Percentiles rank a stretch among this genome's conserved stretches.
Conservation (phyloP, 352 stramenopile species). For the Phytophthora pinifolia region DNA sequence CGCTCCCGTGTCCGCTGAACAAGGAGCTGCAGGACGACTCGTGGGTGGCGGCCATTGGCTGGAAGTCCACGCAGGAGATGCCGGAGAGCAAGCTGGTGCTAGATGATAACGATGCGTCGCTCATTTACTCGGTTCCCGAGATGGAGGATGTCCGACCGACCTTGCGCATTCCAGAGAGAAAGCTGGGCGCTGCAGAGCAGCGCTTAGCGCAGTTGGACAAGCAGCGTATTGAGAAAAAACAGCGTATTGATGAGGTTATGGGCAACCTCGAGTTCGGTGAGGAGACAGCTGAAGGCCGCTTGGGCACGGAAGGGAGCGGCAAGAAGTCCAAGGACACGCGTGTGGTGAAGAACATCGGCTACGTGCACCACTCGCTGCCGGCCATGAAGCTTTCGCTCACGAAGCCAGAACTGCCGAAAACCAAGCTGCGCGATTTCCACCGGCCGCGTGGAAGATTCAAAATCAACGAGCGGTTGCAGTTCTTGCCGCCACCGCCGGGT, state of each 20-base stretch:
- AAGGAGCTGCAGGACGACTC: constrained; percentile 66
- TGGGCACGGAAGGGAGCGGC: constrained; percentile 64
- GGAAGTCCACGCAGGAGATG: constrained; percentile 82
- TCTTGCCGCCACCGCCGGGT: constrained; percentile 47
- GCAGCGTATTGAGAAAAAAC: constrained; percentile 72
- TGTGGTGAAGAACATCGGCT: constrained; percentile 84
- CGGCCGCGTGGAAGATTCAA: constrained; percentile 84
- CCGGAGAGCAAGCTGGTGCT: constrained; percentile 78
- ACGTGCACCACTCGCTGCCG: constrained; percentile 84
- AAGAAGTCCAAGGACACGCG: constrained; percentile 86
- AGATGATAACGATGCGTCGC: constrained; percentile 78
- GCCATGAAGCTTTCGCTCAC: constrained; percentile 87
- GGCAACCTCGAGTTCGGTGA: constrained; percentile 78
- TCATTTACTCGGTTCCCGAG: constrained; percentile 76
- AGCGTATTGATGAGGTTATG: constrained; percentile 84
- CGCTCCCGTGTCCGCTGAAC: constrained; percentile 57
- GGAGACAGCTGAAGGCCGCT: constrained; percentile 61
- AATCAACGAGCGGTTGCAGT: constrained; percentile 75
- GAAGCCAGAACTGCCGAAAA: constrained; percentile 81
- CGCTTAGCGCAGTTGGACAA: constrained; percentile 72
- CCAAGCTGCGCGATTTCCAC: constrained; percentile 83
- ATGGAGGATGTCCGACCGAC: constrained; percentile 84
- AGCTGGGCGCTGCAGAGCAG: constrained; percentile 77
- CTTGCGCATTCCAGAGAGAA: constrained; percentile 79
- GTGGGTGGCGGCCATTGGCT: constrained; percentile 79